phyloP scores from a whole-genome alignment of 495 filamentous ascomycete species.

The Aspergillus conjunctus region DNA sequence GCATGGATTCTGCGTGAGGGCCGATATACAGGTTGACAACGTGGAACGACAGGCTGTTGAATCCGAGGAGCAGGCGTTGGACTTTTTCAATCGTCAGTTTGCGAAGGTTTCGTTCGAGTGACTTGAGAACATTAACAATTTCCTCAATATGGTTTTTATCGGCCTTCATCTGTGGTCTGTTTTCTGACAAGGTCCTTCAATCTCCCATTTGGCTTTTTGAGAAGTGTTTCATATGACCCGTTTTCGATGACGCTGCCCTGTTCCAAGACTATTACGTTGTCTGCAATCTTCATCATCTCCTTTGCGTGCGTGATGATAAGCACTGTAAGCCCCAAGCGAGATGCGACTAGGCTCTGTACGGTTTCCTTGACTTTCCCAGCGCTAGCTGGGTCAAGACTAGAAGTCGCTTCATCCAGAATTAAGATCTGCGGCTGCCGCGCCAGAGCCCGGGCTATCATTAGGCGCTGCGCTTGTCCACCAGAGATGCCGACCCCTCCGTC shows the following conservation, averaged over 20 bases:
- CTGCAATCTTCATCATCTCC: constrained; percentile 82
- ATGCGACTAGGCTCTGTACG: constrained; percentile 50
- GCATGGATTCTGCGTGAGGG: constrained; percentile 63
- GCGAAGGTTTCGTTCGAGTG: constrained; percentile 11
- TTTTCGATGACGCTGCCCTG: constrained; percentile 66
- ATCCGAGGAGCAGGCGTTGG: constrained; percentile 56
- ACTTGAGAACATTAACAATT: background rate
- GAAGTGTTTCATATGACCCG: constrained; percentile 61
- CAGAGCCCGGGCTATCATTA: constrained; percentile 82
- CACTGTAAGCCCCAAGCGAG: constrained; percentile 44
- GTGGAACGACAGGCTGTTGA: constrained; percentile 46
- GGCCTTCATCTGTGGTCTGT: background rate
- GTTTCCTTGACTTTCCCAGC: constrained; percentile 67
- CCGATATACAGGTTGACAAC: constrained; percentile 42
- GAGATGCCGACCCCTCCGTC: constrained; percentile 75
- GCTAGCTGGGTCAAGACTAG: constrained; percentile 71
- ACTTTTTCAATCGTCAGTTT: constrained; percentile 53
- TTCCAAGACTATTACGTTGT: constrained; percentile 70
- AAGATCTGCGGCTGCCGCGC: constrained; percentile 68
- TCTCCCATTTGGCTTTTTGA: constrained; percentile 38
- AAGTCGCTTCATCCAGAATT: constrained; percentile 88
- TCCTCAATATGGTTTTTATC: background rate
- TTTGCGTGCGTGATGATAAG: constrained; percentile 76
- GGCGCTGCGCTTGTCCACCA: constrained; percentile 81
- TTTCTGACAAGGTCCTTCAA: constrained; percentile 40